A percentile compares a stretch with the other conserved stretches of the same genome.
Evolutionary conservation across 2,329 filamentous ascomycete genomes (phyloP).

Genomic region (Xylaria polymorpha): DNA sequence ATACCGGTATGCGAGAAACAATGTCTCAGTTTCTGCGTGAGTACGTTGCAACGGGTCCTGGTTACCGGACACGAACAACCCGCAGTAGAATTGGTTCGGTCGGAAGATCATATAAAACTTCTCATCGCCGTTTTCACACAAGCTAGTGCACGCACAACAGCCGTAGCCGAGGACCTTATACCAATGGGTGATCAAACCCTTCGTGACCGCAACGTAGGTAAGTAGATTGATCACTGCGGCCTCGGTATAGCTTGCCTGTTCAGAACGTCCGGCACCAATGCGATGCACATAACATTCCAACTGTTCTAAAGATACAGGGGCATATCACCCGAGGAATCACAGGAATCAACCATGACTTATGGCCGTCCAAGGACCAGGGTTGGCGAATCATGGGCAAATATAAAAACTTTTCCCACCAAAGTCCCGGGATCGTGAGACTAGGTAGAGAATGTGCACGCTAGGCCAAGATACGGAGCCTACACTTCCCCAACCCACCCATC

Average conservation of each 20-base stretch:
- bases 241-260: conserved; percentile 1
- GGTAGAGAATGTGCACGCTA: conserved; percentile 5
- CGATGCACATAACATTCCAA: conserved; percentile 3
- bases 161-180: conserved; percentile 4
- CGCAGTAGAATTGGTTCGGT: neutral
- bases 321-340: neutral
- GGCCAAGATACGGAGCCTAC: neutral
- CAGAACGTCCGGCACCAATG: neutral
- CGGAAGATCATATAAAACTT: conserved; percentile 10
- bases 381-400: neutral
- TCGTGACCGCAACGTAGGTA: neutral
- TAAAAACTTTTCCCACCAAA: conserved; percentile 4
- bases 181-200: conserved; percentile 28
- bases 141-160: conserved; percentile 5
- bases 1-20: conserved; percentile 21
- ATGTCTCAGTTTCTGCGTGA: conserved; percentile 21
- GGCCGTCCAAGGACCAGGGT: neutral
- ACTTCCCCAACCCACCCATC: conserved; percentile 11
- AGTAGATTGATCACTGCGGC: neutral
- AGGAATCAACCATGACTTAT: neutral
- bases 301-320: neutral
- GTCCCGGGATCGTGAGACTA: conserved; percentile 6
- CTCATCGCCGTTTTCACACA: neutral
- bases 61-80: conserved; percentile 8
- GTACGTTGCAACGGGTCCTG: conserved; percentile 11